Evolutionary conservation across 768 basidiomycete genomes (phyloP), one percentile per base, ranked within the genome.

Genomic region (Floccularia luteovirens): DNA sequence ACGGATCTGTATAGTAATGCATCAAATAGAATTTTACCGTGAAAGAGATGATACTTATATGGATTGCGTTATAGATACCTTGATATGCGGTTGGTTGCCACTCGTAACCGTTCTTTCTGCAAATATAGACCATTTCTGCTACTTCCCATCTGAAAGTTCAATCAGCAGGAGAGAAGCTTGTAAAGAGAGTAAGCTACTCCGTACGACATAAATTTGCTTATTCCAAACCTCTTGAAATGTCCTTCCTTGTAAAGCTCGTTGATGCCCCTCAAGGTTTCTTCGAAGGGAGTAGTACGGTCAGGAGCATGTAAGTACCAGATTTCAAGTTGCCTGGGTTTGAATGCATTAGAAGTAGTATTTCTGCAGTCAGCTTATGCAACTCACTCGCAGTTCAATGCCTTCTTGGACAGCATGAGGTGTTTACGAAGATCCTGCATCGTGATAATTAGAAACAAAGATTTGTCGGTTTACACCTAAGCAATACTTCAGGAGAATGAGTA

Each of bases 261-360:
- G 2, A 79, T 60, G 11, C 68, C 73, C 21, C 68, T 68, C 19
- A 75, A 46, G 0, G 79, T 82, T 5, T 73, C 64, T 47, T 75
- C 72, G 40, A 73, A 79, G 0, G 77, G 71, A 2, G 75, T 70
- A 11, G 61, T 67, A 19, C 73, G 64, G 50, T 82, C 78, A 1
- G 79, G 80, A 8, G 66, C 72, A 43, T 82, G 79, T 22, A 82
- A 59, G 45, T 80, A 81, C 56, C 75, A 65, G 50, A 66, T 49
- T 60, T 70, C 59, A 65, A 66, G 37, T 53, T n/a, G n/a, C n/a
- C n/a, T n/a, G 69, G 54, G 53, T 72, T 61, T 69, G 47, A n/a
- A 59, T 62, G 21, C 19, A 19, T 48, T 41, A 24, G 62, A n/a
- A 23, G 11, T 38, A 6, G 17, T 16, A 39, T 35, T 21, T 17